Evolutionary conservation across 257 asterid species (phyloP).

Genomic region (Solanum ossicruentum): DNA sequence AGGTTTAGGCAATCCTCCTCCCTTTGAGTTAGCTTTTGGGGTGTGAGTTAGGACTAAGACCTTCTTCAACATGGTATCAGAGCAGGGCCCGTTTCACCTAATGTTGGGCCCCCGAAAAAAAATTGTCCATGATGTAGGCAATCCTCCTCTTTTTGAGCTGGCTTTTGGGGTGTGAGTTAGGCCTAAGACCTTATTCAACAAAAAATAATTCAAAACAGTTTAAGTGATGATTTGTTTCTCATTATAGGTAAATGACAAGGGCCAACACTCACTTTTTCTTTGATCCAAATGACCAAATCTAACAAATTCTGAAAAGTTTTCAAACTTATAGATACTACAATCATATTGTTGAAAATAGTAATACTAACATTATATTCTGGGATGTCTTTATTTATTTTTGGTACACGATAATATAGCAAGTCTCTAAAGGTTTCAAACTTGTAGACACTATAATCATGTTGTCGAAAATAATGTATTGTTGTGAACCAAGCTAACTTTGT

Average conservation of each 20-base stretch:
- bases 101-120: too few species aligned
- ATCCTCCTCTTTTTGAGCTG: too few species aligned
- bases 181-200: too few species aligned
- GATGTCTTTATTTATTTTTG: not conserved
- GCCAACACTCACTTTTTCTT: not conserved
- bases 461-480: not conserved
- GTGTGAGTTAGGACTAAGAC: too few species aligned
- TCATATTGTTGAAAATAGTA: not conserved
- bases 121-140: too few species aligned
- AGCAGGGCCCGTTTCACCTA: too few species aligned
- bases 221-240: not conserved
- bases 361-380: not conserved
- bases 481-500: too few species aligned
- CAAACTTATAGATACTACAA: not conserved
- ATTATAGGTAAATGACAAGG: not conserved
- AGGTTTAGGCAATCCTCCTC: too few species aligned
- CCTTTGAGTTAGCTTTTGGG: too few species aligned
- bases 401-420: not conserved
- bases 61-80: too few species aligned
- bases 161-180: too few species aligned
- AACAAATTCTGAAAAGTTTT: not conserved
- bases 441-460: not conserved
- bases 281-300: not conserved
- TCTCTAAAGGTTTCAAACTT: not conserved
- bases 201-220: not conserved